Evolutionary conservation across 805 yeast genomes (phyloP).

Genomic region (Saturnispora gosingensis): DNA sequence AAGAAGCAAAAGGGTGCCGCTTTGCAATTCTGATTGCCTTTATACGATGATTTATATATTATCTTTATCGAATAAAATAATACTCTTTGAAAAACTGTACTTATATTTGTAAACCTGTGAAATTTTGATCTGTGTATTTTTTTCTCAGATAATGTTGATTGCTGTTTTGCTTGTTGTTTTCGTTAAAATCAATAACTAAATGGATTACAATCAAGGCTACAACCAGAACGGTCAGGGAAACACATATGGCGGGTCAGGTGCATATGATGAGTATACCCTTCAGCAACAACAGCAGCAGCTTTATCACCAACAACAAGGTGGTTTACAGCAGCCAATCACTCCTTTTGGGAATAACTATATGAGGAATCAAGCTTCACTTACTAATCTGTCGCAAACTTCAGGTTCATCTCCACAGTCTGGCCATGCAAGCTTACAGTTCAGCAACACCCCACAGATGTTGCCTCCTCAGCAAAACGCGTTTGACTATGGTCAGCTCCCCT

Average conservation of each 20-base stretch:
- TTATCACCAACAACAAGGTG: constrained; percentile 16
- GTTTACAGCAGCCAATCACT: constrained; percentile 19
- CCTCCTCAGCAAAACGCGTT: neutral
- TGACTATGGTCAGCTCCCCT: neutral
- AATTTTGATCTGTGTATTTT: neutral
- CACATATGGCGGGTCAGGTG: neutral
- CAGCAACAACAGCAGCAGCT: constrained; percentile 14
- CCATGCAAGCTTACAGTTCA: neutral
- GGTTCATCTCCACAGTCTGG: constrained; percentile 1
- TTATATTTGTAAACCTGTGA: neutral
- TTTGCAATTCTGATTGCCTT: constrained; percentile 78
- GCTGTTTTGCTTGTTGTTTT: neutral
- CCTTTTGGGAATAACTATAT: constrained; percentile 27
- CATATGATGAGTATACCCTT: neutral
- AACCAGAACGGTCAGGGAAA: neutral
- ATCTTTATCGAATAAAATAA: neutral
- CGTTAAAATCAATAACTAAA: neutral
- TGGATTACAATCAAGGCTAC: neutral
- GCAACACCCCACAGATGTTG: neutral
- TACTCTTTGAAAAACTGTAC: neutral
- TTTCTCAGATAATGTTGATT: neutral
- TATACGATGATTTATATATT: constrained; percentile 8
- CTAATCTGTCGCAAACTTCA: neutral
- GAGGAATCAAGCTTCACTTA: neutral
- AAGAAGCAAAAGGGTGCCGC: constrained; percentile 99